A percentile compares a stretch with the other conserved stretches of the same genome.
Conservation (phyloP, 176 grass and related monocot genomes). For the Carex myosuroides region DNA sequence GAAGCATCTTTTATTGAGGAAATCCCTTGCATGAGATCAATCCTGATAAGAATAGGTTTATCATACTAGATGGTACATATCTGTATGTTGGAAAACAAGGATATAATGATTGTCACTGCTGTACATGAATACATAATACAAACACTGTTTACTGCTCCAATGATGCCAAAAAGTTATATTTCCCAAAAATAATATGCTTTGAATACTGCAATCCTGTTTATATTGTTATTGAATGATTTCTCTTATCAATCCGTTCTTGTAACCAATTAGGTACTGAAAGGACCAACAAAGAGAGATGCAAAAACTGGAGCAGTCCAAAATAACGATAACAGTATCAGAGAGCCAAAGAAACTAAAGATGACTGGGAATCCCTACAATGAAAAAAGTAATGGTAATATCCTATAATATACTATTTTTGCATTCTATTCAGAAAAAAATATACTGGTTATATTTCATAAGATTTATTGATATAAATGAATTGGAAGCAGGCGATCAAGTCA, state of each 20-base stretch:
- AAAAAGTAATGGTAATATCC: background rate
- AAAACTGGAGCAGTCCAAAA: slow-evolving; percentile 29
- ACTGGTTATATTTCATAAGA: background rate
- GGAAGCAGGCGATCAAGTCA: slow-evolving; percentile 28
- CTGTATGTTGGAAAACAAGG: background rate
- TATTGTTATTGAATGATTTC: background rate
- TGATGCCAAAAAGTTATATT: background rate
- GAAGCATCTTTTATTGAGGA: background rate
- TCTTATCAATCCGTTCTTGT: background rate
- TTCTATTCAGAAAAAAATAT: background rate
- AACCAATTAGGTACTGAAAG: slow-evolving; percentile 40
- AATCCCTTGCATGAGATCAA: background rate
- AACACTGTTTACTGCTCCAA: background rate
- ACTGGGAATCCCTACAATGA: slow-evolving; percentile 18
- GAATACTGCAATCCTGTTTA: background rate
- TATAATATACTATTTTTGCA: background rate
- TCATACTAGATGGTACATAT: background rate
- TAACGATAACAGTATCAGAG: slow-evolving; percentile 29
- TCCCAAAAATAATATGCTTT: background rate
- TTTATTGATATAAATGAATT: background rate
- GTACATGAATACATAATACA: background rate
- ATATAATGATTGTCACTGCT: background rate
- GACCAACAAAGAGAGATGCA: slow-evolving; percentile 31
- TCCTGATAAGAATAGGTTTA: background rate
- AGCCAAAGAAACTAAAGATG: slow-evolving; percentile 58